A percentile compares a stretch with the other conserved stretches of the same genome.
Conservation (phyloP, 2,329 filamentous ascomycete species). For the Metarhizium robertsii region DNA sequence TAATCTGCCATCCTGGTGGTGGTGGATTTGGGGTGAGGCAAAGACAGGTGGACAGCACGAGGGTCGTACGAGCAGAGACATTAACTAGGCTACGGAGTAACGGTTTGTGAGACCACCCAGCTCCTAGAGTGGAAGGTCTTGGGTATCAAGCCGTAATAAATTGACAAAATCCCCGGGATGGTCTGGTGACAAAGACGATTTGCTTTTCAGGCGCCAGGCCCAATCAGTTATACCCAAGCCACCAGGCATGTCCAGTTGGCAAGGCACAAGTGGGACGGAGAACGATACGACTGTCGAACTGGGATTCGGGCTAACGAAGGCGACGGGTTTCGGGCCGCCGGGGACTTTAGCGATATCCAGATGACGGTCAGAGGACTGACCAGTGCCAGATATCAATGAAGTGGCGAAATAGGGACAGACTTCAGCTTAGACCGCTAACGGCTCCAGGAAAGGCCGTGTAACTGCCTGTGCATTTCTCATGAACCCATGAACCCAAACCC, state of each 20-base stretch:
- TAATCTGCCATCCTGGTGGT: too few species aligned
- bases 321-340: neutral
- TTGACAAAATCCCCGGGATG: neutral
- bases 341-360: neutral
- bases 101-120: neutral
- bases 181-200: neutral
- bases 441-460: neutral
- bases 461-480: neutral
- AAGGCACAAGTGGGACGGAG: neutral
- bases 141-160: neutral
- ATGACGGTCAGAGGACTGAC: neutral
- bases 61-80: too few species aligned
- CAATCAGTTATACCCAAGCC: neutral
- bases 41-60: too few species aligned
- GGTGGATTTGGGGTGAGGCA: too few species aligned
- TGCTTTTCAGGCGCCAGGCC: neutral
- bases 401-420: neutral
- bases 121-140: neutral
- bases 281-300: neutral
- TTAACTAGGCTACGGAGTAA: too few species aligned
- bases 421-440: neutral
- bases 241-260: neutral
- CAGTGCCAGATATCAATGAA: neutral
- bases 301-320: neutral
- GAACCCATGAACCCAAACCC: neutral